These are phyloP conservation scores for Naganishia friedmannii DNA, from an alignment of 768 basidiomycete species.

Conservation along the genomic window DNA sequence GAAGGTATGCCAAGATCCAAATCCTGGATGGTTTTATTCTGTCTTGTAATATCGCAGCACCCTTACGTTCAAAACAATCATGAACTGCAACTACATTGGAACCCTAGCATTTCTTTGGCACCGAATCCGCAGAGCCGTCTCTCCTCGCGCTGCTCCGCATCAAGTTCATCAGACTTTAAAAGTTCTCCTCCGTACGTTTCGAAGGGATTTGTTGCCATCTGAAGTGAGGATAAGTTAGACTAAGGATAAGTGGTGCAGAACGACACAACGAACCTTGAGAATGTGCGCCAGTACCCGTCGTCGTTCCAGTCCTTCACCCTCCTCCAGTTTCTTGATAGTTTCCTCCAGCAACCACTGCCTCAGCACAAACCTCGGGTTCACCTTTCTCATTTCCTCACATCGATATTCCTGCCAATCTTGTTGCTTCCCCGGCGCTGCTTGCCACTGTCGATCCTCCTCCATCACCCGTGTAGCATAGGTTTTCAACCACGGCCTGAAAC, in stretches of 20 bases:
- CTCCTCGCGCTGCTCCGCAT: conserved; percentile 64
- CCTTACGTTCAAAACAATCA: no score
- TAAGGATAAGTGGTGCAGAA: no score
- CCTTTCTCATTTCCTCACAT: conserved; percentile 54
- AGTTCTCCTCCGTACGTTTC: conserved; percentile 81
- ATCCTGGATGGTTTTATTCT: no score
- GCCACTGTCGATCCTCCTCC: conserved; percentile 55
- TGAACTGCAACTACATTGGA: conserved; percentile 76
- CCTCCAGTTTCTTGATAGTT: conserved; percentile 71
- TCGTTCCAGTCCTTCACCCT: conserved; percentile 52
- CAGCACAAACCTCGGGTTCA: conserved; percentile 87
- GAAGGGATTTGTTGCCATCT: conserved; percentile 87
- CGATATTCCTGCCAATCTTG: conserved; percentile 37
- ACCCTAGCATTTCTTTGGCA: conserved; percentile 71
- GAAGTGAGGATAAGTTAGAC: not conserved
- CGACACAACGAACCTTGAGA: conserved; percentile 62
- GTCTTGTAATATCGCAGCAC: not conserved
- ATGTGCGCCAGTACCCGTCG: conserved; percentile 74
- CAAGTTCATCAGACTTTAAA: conserved; percentile 57
- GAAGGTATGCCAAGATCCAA: no score
- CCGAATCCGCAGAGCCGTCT: conserved; percentile 74
- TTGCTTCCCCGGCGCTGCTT: conserved; percentile 30
- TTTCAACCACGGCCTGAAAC: conserved; percentile 60
- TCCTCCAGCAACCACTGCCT: conserved; percentile 97
- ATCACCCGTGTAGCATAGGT: conserved; percentile 62